Percentiles rank a stretch among this genome's conserved stretches.
Evolutionary conservation across 148 eudicot genomes (phyloP).

Genomic region (Fagopyrum tataricum): DNA sequence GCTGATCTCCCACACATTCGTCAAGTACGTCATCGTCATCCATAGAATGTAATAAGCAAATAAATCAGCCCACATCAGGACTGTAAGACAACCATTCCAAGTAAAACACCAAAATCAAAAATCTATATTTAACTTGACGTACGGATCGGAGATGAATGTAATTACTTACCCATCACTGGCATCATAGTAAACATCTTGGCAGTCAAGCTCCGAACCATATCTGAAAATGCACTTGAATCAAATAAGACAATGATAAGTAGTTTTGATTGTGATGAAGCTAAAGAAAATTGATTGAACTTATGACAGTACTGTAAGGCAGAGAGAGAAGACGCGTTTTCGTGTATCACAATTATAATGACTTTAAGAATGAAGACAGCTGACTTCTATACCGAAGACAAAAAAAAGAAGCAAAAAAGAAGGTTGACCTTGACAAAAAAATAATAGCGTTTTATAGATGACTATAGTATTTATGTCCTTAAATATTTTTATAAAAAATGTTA

Average conservation of each 20-base stretch:
- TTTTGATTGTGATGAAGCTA: background rate
- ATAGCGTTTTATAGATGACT: too few relatives aligned
- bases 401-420: background rate
- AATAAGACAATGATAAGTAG: background rate
- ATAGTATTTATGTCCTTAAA: too few relatives aligned
- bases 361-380: background rate
- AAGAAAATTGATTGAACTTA: too few relatives aligned
- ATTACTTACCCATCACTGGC: background rate
- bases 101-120: background rate
- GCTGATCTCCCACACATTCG: constrained; percentile 46
- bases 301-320: background rate
- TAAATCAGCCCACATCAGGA: constrained; percentile 40
- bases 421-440: too few relatives aligned
- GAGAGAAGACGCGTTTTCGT: constrained; percentile 8
- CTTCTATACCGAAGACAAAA: background rate
- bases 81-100: constrained; percentile 19
- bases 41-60: constrained; percentile 34
- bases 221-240: background rate
- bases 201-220: background rate
- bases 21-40: constrained; percentile 44
- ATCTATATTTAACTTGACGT: background rate
- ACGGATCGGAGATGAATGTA: background rate
- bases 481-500: too few relatives aligned
- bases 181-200: constrained; percentile 2
- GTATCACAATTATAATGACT: background rate